A percentile compares a stretch with the other conserved stretches of the same genome.
These are phyloP conservation scores for California macrophylla DNA, from an alignment of 441 rosid species.

Conservation along the genomic window DNA sequence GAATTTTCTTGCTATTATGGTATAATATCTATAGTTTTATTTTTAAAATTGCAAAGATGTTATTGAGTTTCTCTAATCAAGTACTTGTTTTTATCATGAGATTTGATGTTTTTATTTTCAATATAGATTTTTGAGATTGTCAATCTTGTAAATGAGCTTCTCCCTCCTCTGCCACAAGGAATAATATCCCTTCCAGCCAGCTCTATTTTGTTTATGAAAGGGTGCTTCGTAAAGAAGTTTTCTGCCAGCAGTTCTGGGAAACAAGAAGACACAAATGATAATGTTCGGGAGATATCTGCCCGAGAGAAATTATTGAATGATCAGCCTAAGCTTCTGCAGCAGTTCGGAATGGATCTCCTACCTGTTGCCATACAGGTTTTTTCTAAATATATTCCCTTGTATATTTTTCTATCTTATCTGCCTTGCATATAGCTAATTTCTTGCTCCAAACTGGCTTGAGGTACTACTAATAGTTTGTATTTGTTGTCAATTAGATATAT, in stretches of 20 bases:
- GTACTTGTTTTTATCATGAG: neutral
- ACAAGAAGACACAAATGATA: conserved; percentile 52
- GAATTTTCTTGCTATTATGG: neutral
- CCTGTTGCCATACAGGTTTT: conserved; percentile 88
- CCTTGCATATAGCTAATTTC: neutral
- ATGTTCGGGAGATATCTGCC: conserved; percentile 51
- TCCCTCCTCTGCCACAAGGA: conserved; percentile 92
- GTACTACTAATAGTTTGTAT: neutral
- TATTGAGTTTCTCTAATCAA: neutral
- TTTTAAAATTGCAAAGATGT: neutral
- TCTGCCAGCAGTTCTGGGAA: conserved; percentile 59
- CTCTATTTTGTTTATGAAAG: conserved; percentile 60
- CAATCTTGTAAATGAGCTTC: conserved; percentile 97
- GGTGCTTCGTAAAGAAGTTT: conserved; percentile 57
- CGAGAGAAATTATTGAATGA: conserved; percentile 77
- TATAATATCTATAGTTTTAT: neutral
- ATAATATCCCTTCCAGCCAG: conserved; percentile 76
- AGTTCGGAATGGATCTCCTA: conserved; percentile 95
- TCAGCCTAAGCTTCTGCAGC: conserved; percentile 89
- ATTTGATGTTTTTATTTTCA: neutral
- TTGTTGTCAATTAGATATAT: conserved; percentile 41
- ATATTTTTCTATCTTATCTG: neutral
- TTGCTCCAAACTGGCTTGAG: neutral
- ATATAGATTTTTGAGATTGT: conserved; percentile 94
- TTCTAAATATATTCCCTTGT: conserved; percentile 4